Base-by-base conservation (phyloP, 2,329 filamentous ascomycete species). In the Hirsutella thompsonii region DNA sequence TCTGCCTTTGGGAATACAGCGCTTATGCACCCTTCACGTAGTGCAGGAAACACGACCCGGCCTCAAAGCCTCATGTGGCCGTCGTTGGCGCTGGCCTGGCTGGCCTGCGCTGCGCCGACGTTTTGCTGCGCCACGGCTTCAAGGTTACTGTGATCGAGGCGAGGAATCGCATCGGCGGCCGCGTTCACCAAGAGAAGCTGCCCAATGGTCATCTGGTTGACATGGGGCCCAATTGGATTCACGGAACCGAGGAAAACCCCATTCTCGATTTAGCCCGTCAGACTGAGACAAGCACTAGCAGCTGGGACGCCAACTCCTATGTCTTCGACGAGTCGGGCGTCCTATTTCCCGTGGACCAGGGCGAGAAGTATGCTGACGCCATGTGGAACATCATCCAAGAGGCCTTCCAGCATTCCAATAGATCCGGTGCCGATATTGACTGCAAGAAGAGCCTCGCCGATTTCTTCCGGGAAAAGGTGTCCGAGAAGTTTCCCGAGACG, bases 221-320 rank as follows among this genome's bases (percentile, higher is more conserved):
- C 47, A 57, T 73, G 26, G 83, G 83, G 1, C 79, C 82, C n/a
- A 88, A 87, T 51, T 88, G 82, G 82, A 84, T 88, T 39, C 82
- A 88, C 45, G 82, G 83, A 28, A 84, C 79, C 5, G 64, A 74
- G 1, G 68, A 79, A 46, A 88, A 87, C 52, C 79, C 82, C 0
- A 82, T 86, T 14, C 57, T 81, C 32, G 74, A 81, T 35, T 63
- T 87, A 16, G 81, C 79, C 11, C 72, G 69, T 47, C 63, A 73
- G 46, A 84, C 79, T 0, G 61, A 66, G 1, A 84, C 73, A 0
- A 51, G 56, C 0, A 55, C 66, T 2, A 63, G 65, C 11, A 61
- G 54, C 42, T 69, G 66, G 61, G 74, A 79, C 37, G 66, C 67
- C 6, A 63, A 63, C 4, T 70, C 75, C 20, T 64, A 70, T 26